phyloP scores from a whole-genome alignment of 345 rosid genomes.

The Cochlearia excelsa region DNA sequence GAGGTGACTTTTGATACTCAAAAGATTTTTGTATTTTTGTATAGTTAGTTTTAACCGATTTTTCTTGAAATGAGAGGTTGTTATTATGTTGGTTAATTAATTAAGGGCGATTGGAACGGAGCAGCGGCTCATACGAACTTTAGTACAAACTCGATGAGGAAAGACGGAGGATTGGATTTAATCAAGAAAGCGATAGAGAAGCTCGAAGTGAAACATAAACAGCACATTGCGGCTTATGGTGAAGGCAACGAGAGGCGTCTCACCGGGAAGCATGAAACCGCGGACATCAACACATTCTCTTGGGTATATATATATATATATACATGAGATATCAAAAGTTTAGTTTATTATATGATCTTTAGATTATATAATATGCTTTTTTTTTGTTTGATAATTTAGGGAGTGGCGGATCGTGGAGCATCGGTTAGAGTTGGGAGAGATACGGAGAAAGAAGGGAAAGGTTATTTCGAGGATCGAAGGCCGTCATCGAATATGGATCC shows the following conservation, averaged over 20 bases:
- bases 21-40: background rate
- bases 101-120: constrained; percentile 97
- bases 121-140: constrained; percentile 97
- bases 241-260: constrained; percentile 95
- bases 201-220: constrained; percentile 75
- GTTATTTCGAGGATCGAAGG: constrained; percentile 78
- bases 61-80: background rate
- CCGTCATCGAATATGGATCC: constrained; percentile 88
- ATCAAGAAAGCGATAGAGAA: constrained; percentile 87
- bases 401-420: constrained; percentile 73
- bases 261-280: constrained; percentile 94
- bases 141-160: constrained; percentile 95
- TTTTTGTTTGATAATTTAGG: constrained; percentile 36
- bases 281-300: constrained; percentile 46
- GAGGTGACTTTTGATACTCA: constrained; percentile 43
- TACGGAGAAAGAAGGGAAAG: constrained; percentile 70
- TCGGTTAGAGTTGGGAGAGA: constrained; percentile 76
- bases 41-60: background rate
- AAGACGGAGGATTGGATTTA: constrained; percentile 74
- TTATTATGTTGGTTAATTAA: background rate
- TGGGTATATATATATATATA: constrained; percentile 48
- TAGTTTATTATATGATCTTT: background rate
- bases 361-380: background rate
- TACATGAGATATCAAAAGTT: too few relatives aligned
- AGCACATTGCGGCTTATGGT: constrained; percentile 90